Conservation (phyloP, 179 eudicot species). For the Actinidia arguta region DNA sequence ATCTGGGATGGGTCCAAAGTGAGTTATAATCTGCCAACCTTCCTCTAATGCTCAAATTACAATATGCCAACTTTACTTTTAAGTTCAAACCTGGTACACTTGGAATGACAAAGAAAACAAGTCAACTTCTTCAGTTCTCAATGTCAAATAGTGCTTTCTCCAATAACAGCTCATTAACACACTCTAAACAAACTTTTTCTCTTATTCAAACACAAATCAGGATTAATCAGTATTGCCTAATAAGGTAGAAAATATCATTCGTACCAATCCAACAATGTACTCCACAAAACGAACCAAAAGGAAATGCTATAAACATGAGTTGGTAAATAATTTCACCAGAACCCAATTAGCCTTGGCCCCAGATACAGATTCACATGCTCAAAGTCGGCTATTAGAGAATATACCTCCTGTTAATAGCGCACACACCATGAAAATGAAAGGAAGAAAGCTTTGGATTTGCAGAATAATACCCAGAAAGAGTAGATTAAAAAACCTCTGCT, state of each 20-base stretch:
- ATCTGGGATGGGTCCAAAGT: no score
- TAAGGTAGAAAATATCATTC: neutral
- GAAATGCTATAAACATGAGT: no score
- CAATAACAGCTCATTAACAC: neutral
- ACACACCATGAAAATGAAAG: neutral
- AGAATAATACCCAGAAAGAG: neutral
- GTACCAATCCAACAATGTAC: neutral
- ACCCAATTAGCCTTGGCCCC: neutral
- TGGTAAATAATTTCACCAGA: neutral
- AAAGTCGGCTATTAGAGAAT: neutral
- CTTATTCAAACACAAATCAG: neutral
- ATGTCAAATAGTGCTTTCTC: neutral
- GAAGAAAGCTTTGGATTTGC: neutral
- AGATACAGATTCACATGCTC: neutral
- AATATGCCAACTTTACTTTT: no score
- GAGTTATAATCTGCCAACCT: no score
- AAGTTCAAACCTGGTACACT: no score
- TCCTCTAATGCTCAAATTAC: no score
- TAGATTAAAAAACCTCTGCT: neutral
- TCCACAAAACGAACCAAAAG: neutral
- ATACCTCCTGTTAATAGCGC: neutral
- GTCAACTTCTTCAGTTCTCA: neutral
- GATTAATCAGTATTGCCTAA: slow-evolving; percentile 1
- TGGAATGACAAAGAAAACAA: neutral
- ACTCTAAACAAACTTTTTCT: neutral